Evolutionary conservation across 169 alveolate species (phyloP), one percentile per base, ranked within the genome.

Genomic region (Cryptosporidium viatorum): DNA sequence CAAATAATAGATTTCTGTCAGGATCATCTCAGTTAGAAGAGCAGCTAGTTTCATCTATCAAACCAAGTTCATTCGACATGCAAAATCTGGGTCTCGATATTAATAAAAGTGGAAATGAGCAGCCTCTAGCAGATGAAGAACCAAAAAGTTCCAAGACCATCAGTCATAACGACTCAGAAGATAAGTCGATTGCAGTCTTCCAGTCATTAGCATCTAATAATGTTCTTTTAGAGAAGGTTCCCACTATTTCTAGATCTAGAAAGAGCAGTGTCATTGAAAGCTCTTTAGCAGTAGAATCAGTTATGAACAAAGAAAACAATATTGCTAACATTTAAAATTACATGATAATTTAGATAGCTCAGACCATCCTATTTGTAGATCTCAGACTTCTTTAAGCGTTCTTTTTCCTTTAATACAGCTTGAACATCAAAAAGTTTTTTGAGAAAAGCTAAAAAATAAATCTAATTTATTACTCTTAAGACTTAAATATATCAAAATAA

Each of bases 21-120:
- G 52, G 86, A 3, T 73, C 68, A 18, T 52, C 31, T 33, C 86
- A 73, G 9, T 59, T 73, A 52, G 86, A 73, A 23, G 86, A 73
- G 70, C 86, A 73, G 39, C 52, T 73, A 35, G 51, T 52, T 7
- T 73, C 86, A 18, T 51, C 62, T 55, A 16, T 73, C 26, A 73
- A 59, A 26, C 58, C 86, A 26, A 55, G 23, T 31, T 73, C 70
- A n/a, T 73, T 12, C 9, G 86, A 73, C 1, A 39, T 73, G 10
- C 45, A 73, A n/a, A 73, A n/a, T 55, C 5, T 59, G 18, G 23
- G 26, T 2, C 16, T 59, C 21, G 5, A 16, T 52, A 5, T n/a
- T 55, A 51, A 29, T 55, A 73, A 21, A 16, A 18, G 12, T 21
- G 33, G 37, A 7, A 8, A 33, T 23, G 65, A 45, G 8, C 86